Conservation (phyloP, 257 asterid species). For the Gardenia jasminoides region DNA sequence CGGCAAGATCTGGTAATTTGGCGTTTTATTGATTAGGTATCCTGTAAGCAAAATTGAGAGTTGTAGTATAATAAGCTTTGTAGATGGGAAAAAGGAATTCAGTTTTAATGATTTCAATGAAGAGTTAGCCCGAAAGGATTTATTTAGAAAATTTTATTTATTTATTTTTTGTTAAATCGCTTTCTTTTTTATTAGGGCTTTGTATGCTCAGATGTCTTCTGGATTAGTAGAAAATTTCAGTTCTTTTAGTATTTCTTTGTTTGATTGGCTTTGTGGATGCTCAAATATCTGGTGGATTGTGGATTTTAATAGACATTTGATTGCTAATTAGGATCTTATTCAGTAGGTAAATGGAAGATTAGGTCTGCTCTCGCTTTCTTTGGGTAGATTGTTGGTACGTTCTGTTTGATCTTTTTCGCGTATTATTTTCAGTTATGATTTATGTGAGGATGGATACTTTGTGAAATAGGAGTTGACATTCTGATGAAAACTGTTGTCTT, state of each 20-base stretch:
- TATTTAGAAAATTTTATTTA: not conserved
- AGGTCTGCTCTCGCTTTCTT: not conserved
- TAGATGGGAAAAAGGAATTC: not conserved
- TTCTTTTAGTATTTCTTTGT: no score
- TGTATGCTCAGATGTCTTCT: not conserved
- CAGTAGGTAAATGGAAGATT: not conserved
- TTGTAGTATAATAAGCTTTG: not conserved
- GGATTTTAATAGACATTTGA: not conserved
- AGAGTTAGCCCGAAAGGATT: not conserved
- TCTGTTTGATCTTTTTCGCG: no score
- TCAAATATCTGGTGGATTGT: not conserved
- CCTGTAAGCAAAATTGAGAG: not conserved
- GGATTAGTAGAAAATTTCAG: no score
- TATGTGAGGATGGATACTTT: not conserved
- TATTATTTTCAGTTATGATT: not conserved
- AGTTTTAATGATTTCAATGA: not conserved
- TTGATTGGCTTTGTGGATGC: not conserved
- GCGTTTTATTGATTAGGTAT: not conserved
- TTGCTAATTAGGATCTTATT: not conserved
- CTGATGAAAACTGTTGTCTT: not conserved
- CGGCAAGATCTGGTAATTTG: not conserved
- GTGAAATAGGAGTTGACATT: not conserved
- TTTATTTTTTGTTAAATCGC: no score
- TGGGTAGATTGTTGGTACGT: not conserved
- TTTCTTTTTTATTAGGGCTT: not conserved